Evolutionary conservation across 1,284 basidiomycete species (phyloP).

Genomic region (Abortiporus biennis): DNA sequence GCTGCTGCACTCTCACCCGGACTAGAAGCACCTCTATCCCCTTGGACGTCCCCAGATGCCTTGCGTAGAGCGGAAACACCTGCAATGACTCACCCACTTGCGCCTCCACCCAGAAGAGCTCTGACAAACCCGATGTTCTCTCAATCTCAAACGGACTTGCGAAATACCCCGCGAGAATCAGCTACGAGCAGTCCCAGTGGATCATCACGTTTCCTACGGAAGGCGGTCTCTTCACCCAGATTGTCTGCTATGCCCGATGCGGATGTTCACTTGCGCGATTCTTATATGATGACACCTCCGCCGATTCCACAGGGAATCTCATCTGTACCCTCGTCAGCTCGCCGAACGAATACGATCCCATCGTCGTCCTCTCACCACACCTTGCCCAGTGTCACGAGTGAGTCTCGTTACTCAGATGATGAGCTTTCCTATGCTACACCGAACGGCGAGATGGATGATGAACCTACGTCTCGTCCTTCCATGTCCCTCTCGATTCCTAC

Average conservation of each 20-base stretch:
- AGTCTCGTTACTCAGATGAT: constrained; percentile 22
- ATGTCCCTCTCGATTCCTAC: constrained; percentile 29
- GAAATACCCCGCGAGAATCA: constrained; percentile 12
- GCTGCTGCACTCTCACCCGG: constrained; percentile 7
- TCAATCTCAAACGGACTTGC: constrained; percentile 49
- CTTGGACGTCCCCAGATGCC: constrained; percentile 13
- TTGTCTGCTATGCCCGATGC: constrained; percentile 15
- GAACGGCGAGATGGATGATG: constrained; percentile 26
- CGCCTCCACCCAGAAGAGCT: constrained; percentile 61
- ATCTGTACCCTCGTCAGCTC: constrained; percentile 14
- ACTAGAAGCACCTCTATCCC: constrained; percentile 4
- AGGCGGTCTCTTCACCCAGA: constrained; percentile 19
- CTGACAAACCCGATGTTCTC: constrained; percentile 40
- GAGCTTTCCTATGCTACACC: constrained; percentile 26
- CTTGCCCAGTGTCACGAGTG: constrained; percentile 16
- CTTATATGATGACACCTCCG: constrained; percentile 16
- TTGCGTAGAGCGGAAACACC: constrained; percentile 38
- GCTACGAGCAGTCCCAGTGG: constrained; percentile 7
- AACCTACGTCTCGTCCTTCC: constrained; percentile 23
- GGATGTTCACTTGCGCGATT: constrained; percentile 6
- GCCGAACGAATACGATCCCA: constrained; percentile 10
- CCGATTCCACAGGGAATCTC: constrained; percentile 14
- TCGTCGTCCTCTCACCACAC: constrained; percentile 18
- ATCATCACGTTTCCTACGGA: constrained; percentile 14
- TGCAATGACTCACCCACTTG: constrained; percentile 55